phyloP scores from a whole-genome alignment of 805 yeast genomes.

The Crinitomyces ghanaensis region DNA sequence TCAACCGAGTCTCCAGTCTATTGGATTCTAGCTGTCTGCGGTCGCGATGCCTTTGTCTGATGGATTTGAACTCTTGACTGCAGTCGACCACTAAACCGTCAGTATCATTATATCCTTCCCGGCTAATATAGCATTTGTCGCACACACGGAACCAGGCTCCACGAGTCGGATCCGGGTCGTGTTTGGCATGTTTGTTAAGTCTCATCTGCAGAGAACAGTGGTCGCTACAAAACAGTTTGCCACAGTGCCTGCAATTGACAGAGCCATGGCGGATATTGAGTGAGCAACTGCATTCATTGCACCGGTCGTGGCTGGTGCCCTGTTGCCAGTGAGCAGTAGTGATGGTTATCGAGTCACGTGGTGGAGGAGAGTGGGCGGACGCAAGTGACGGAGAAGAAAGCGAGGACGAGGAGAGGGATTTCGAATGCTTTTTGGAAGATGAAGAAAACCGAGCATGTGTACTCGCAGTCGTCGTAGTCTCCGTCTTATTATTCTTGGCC shows the following conservation, averaged over 20 bases:
- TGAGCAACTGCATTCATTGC: conserved; percentile 34
- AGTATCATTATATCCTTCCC: conserved; percentile 40
- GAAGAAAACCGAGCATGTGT: no score
- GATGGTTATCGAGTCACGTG: no score
- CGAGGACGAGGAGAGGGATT: no score
- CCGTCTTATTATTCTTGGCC: no score
- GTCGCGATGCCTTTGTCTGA: conserved; percentile 37
- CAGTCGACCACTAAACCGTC: conserved; percentile 37
- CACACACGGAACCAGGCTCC: conserved; percentile 73
- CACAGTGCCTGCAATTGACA: conserved; percentile 70
- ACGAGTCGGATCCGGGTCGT: conserved; percentile 29
- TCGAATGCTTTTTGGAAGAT: no score
- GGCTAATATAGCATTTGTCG: conserved; percentile 40
- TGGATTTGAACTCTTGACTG: conserved; percentile 31
- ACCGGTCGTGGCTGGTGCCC: conserved; percentile 33
- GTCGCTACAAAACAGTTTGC: conserved; percentile 50
- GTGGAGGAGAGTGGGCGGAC: no score
- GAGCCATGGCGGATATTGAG: conserved; percentile 44
- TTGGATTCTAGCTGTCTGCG: conserved; percentile 41
- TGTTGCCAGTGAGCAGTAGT: no score
- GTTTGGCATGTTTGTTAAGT: conserved; percentile 35
- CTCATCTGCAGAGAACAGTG: conserved; percentile 49
- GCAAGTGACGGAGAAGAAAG: no score
- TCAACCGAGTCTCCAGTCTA: conserved; percentile 49
- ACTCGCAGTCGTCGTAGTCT: conserved; percentile 2